These are phyloP conservation scores for Teratosphaeriaceae sp. DNA, from an alignment of 2,329 filamentous ascomycete genomes.

Conservation along the genomic window DNA sequence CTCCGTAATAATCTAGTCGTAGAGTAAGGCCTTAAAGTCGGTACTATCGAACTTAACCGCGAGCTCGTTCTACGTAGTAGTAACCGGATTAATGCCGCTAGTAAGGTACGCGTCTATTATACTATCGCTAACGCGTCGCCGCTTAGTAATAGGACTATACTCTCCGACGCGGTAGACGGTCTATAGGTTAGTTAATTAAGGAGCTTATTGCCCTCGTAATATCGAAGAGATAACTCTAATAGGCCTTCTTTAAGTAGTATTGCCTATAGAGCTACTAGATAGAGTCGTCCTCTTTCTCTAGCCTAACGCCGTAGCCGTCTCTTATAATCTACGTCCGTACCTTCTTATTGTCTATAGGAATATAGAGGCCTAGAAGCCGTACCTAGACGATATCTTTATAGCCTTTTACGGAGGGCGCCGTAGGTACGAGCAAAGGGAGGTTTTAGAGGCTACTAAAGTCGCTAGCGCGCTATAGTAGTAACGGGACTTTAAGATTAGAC, in stretches of 20 bases:
- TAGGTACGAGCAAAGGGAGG: background rate
- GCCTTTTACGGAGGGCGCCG: background rate
- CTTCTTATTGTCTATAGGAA: background rate
- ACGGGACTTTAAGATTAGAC: background rate
- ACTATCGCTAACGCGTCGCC: background rate
- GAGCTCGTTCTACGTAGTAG: background rate
- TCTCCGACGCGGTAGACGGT: background rate
- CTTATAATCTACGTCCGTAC: background rate
- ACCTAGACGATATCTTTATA: background rate
- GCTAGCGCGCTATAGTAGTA: background rate
- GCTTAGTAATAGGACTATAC: background rate
- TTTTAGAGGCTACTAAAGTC: background rate
- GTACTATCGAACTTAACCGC: background rate
- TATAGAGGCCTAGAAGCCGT: background rate
- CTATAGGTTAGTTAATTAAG: background rate
- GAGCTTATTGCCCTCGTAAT: background rate
- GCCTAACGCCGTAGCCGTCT: background rate
- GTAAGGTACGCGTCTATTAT: background rate
- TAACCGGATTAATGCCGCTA: background rate
- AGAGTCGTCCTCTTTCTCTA: background rate
- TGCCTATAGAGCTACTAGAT: background rate
- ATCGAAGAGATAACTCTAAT: background rate
- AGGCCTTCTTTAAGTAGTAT: background rate
- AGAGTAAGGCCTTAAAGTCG: background rate
- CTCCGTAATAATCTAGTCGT: slow-evolving; percentile 1